These are phyloP conservation scores for Teunomyces kruisii DNA, from an alignment of 805 yeast species.

Conservation along the genomic window DNA sequence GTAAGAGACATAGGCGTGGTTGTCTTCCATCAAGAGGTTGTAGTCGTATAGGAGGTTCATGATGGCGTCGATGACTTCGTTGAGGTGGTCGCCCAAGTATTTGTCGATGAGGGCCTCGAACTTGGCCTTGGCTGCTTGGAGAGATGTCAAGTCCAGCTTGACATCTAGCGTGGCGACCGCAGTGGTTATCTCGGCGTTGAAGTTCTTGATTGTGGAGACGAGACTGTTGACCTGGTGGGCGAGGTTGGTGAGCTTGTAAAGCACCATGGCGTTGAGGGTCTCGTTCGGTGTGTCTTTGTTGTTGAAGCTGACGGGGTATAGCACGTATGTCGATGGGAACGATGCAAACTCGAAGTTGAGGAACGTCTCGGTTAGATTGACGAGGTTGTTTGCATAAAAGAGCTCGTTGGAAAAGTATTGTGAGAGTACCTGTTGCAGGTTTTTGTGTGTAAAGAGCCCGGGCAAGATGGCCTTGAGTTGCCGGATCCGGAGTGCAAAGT, in stretches of 20 bases:
- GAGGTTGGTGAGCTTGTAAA: slow-evolving; percentile 7
- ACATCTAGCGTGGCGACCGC: neutral
- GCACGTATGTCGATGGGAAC: slow-evolving; percentile 4
- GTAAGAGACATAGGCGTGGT: slow-evolving; percentile 3
- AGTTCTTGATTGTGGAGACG: slow-evolving; percentile 6
- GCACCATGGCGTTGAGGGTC: neutral
- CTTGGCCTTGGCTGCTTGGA: slow-evolving; percentile 7
- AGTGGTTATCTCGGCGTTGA: slow-evolving; percentile 7
- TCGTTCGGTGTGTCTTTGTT: slow-evolving; percentile 2
- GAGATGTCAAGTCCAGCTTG: slow-evolving; percentile 5
- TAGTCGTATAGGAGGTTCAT: slow-evolving; percentile 13
- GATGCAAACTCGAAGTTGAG: slow-evolving; percentile 9
- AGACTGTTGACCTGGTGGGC: slow-evolving; percentile 6
- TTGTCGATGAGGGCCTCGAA: slow-evolving; percentile 7
- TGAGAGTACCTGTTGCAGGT: neutral
- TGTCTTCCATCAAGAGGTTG: slow-evolving; percentile 9
- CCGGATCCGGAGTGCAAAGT: neutral
- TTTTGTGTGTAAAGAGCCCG: slow-evolving; percentile 4
- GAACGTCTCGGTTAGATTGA: slow-evolving; percentile 10
- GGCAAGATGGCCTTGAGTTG: slow-evolving; percentile 8
- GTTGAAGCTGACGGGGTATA: slow-evolving; percentile 4
- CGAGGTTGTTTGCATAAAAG: slow-evolving; percentile 13
- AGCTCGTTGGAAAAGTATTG: slow-evolving; percentile 15
- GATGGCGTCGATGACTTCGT: slow-evolving; percentile 10
- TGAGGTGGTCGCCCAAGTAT: slow-evolving; percentile 11